phyloP scores from a whole-genome alignment of 306 rosid species.

The Trifolium pratense region DNA sequence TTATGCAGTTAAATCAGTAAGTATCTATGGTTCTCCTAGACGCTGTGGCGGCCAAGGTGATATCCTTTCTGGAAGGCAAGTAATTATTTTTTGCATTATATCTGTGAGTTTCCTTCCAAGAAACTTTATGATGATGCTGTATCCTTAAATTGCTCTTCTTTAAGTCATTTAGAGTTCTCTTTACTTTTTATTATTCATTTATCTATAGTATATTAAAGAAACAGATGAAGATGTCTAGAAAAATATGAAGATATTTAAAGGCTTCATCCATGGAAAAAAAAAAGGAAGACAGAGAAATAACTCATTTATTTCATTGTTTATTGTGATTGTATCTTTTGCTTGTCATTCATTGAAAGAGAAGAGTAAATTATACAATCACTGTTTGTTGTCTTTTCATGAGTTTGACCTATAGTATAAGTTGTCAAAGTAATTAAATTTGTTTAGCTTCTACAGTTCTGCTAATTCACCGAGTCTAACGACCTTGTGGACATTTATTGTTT shows the following conservation, averaged over 20 bases:
- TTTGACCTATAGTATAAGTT: neutral
- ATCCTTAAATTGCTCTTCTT: conserved; percentile 18
- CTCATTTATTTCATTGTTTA: too few species aligned
- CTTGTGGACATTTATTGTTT: conserved; percentile 1
- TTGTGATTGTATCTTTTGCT: too few species aligned
- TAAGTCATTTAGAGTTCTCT: neutral
- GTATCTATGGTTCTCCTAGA: conserved; percentile 86
- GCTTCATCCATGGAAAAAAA: too few species aligned
- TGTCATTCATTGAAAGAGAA: neutral
- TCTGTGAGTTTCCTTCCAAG: neutral
- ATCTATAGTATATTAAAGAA: too few species aligned
- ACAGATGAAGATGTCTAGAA: too few species aligned
- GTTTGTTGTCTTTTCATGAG: conserved; percentile 4
- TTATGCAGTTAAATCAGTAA: conserved; percentile 73
- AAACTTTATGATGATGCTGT: neutral
- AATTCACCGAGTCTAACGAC: neutral
- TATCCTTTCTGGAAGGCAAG: conserved; percentile 97
- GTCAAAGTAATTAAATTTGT: too few species aligned
- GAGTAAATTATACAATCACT: conserved; percentile 7
- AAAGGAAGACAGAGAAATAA: too few species aligned
- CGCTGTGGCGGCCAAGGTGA: conserved; percentile 98
- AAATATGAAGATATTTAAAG: too few species aligned
- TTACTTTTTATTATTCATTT: too few species aligned
- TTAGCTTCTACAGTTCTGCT: conserved; percentile 4
- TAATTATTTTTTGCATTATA: conserved; percentile 15